phyloP scores from a whole-genome alignment of 148 eudicot species.

The Rhododendron mucronatum region DNA sequence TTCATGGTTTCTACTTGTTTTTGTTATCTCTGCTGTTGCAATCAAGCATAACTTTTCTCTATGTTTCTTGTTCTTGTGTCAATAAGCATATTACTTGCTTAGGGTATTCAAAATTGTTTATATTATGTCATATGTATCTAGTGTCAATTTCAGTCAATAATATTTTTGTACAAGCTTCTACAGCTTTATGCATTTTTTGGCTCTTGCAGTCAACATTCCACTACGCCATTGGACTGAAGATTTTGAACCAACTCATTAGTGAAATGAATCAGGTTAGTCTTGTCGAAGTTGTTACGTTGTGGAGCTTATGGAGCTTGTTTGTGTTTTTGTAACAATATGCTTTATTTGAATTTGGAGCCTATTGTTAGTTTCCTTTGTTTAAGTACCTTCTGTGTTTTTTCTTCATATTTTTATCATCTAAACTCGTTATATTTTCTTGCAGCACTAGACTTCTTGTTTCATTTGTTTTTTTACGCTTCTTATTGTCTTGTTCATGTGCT shows the following conservation, averaged over 20 bases:
- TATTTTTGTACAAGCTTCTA: too few species aligned
- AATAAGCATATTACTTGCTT: background rate
- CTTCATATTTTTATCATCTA: background rate
- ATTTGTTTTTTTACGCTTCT: background rate
- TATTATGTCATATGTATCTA: background rate
- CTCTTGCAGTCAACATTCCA: conserved; percentile 19
- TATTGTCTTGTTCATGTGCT: background rate
- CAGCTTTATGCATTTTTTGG: background rate
- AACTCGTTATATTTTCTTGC: background rate
- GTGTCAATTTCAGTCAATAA: background rate
- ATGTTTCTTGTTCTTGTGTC: background rate
- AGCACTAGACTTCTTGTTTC: background rate
- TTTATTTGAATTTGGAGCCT: background rate
- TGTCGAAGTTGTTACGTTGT: conserved; percentile 9
- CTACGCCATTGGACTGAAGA: conserved; percentile 29
- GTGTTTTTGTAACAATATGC: conserved; percentile 1
- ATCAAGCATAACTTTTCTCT: background rate
- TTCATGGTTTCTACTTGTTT: background rate
- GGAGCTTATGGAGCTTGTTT: conserved; percentile 5
- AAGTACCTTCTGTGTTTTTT: background rate
- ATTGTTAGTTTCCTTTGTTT: background rate
- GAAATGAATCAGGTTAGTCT: conserved; percentile 31
- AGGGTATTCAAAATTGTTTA: background rate
- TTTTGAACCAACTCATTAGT: conserved; percentile 27
- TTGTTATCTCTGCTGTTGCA: background rate